Base-by-base conservation (phyloP, 148 eudicot species). In the Simmondsia chinensis region DNA sequence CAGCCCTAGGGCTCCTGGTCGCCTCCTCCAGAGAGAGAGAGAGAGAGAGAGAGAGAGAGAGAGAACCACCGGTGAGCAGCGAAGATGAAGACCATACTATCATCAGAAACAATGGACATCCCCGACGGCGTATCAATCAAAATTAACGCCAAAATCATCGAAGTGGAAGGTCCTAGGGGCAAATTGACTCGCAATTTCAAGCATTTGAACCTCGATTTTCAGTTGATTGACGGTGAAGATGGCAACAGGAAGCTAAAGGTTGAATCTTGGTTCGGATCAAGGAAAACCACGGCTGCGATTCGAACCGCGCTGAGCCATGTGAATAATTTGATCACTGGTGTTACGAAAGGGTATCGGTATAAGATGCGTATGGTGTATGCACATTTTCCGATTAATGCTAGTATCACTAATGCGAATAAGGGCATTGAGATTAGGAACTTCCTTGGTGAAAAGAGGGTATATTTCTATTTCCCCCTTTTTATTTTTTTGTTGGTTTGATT, bases 331-430 rank as follows among this genome's bases (percentile, higher is more conserved):
- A 79, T 79, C 12, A 57, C 62, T 21, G 79, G 79, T 0, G 82
- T 75, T n/a, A 75, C 76, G 0, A 63, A 43, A 23, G 79, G 76
- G 0, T 80, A 60, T 14, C 48, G 82, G 0, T 80, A 76, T 40
- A 80, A 80, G 72, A 80, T 80, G 88, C 55, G 88, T 0, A 73
- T 80, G 53, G 88, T 80, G 0, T 80, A 80, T 3, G 88, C 88
- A 48, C 88, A 80, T 23, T 76, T 76, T 39, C 88, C 88, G 0
- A 76, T 76, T 15, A 80, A 80, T 60, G 88, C 80, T 9, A 66
- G 72, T 20, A 80, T 80, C 36, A 45, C 63, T 20, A 60, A 50
- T 9, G 9, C 24, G 7, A 58, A 48, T 19, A 59, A 52, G 64
- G 50, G 59, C n/a, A 80, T 80, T 38, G 79, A 75, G 74, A 72